A percentile compares a stretch with the other conserved stretches of the same genome.
Evolutionary conservation across 148 eudicot species (phyloP).

Genomic region (Spergularia bocconei): DNA sequence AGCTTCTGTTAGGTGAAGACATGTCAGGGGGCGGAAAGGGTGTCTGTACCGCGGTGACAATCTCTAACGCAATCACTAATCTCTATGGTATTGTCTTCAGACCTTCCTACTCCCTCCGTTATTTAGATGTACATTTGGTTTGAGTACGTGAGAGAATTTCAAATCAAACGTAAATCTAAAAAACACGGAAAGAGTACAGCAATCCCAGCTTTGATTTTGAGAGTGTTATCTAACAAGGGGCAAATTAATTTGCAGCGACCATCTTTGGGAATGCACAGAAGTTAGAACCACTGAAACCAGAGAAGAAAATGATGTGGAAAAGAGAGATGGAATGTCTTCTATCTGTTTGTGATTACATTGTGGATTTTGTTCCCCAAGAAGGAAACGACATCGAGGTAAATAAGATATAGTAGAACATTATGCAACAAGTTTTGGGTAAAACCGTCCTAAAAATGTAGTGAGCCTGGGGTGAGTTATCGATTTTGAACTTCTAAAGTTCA

Average conservation of each 20-base stretch:
- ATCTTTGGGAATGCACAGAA: slow-evolving; percentile 79
- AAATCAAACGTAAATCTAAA: too few relatives aligned
- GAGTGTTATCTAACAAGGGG: neutral
- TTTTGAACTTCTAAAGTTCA: neutral
- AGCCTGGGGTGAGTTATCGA: neutral
- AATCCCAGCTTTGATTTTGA: neutral
- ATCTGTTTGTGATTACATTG: slow-evolving; percentile 86
- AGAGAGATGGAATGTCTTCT: slow-evolving; percentile 93
- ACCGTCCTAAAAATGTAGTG: neutral
- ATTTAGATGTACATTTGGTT: too few relatives aligned
- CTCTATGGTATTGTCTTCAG: slow-evolving; percentile 63
- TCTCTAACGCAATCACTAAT: slow-evolving; percentile 93
- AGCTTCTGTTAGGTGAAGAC: slow-evolving; percentile 90
- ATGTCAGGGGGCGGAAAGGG: slow-evolving; percentile 99
- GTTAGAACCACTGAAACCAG: slow-evolving; percentile 82
- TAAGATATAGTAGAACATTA: neutral
- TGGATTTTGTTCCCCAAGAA: slow-evolving; percentile 54
- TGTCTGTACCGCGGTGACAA: slow-evolving; percentile 73
- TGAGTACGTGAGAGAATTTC: too few relatives aligned
- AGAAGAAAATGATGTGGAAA: slow-evolving; percentile 87
- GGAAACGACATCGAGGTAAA: slow-evolving; percentile 61
- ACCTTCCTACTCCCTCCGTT: neutral
- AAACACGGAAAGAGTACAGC: too few relatives aligned
- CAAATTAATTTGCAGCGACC: slow-evolving; percentile 53
- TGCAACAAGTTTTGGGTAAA: too few relatives aligned